A percentile compares a stretch with the other conserved stretches of the same genome.
Conservation (phyloP, 257 asterid genomes). For the Plantago ovata region DNA sequence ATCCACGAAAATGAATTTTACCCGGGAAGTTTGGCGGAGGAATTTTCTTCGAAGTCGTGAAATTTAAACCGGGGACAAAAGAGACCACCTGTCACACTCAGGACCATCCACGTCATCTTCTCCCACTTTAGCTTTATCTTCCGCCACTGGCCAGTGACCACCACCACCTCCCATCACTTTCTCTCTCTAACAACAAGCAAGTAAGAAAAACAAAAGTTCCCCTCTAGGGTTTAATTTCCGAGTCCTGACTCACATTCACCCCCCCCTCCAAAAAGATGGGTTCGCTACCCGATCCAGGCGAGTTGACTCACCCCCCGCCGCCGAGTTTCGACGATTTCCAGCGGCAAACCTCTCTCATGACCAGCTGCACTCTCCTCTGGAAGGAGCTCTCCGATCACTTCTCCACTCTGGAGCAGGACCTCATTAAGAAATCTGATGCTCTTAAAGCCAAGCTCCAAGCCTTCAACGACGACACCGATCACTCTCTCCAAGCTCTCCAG, state of each 20-base stretch:
- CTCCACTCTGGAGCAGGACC: constrained; percentile 78
- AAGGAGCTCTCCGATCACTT: constrained; percentile 97
- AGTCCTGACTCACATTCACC: constrained; percentile 22
- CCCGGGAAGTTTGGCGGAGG: too few relatives aligned
- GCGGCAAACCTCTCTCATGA: constrained; percentile 95
- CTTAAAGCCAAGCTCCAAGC: constrained; percentile 49
- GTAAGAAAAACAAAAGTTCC: not conserved
- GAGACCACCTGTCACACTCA: constrained; percentile 40
- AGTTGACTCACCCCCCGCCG: constrained; percentile 41
- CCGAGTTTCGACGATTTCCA: constrained; percentile 91
- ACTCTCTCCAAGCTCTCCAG: constrained; percentile 51
- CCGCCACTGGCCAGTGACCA: constrained; percentile 21
- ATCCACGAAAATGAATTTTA: too few relatives aligned
- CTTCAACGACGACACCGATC: constrained; percentile 50
- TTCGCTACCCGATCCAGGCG: constrained; percentile 97
- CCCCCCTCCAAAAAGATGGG: constrained; percentile 57
- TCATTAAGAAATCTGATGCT: constrained; percentile 61
- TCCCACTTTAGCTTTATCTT: constrained; percentile 41
- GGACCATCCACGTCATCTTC: constrained; percentile 43
- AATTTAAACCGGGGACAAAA: too few relatives aligned
- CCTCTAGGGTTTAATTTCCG: constrained; percentile 25
- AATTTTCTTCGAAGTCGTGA: too few relatives aligned
- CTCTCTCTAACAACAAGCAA: constrained; percentile 27
- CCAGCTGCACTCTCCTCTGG: constrained; percentile 98
- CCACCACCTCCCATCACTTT: constrained; percentile 10